These are phyloP conservation scores for Candida lessepsii DNA, from an alignment of 805 yeast species.

Conservation along the genomic window DNA sequence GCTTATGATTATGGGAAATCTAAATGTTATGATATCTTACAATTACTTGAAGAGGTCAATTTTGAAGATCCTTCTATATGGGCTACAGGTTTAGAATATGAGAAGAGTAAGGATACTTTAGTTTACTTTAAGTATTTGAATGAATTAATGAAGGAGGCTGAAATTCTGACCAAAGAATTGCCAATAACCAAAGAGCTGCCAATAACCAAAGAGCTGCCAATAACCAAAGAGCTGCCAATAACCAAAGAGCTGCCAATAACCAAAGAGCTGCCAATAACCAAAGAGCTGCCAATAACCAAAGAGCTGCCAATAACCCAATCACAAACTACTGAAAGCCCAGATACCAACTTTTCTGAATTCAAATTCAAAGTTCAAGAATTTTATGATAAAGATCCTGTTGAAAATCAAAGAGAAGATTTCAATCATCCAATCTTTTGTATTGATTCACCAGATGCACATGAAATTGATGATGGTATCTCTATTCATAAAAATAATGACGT, in stretches of 20 bases:
- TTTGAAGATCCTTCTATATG: constrained; percentile 51
- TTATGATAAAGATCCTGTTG: constrained; percentile 29
- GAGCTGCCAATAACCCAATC: too few species aligned
- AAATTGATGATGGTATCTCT: constrained; percentile 92
- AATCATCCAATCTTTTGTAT: constrained; percentile 71
- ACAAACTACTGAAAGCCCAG: neutral
- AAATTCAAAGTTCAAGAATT: constrained; percentile 20
- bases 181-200: too few species aligned
- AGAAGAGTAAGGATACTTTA: constrained; percentile 4
- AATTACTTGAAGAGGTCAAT: constrained; percentile 24
- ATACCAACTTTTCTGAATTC: neutral
- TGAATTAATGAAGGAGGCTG: neutral
- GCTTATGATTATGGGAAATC: constrained; percentile 49
- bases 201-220: too few species aligned
- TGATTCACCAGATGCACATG: constrained; percentile 77
- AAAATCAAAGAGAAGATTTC: constrained; percentile 36
- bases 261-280: too few species aligned
- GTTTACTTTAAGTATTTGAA: constrained; percentile 9
- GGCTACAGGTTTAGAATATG: constrained; percentile 28
- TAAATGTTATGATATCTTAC: constrained; percentile 49
- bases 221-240: too few species aligned
- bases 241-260: too few species aligned
- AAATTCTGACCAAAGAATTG: too few species aligned
- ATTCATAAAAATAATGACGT: constrained; percentile 34
- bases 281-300: too few species aligned